Conservation (phyloP, 371 early-diverging fungal genomes). For the Mucor velutinosus region DNA sequence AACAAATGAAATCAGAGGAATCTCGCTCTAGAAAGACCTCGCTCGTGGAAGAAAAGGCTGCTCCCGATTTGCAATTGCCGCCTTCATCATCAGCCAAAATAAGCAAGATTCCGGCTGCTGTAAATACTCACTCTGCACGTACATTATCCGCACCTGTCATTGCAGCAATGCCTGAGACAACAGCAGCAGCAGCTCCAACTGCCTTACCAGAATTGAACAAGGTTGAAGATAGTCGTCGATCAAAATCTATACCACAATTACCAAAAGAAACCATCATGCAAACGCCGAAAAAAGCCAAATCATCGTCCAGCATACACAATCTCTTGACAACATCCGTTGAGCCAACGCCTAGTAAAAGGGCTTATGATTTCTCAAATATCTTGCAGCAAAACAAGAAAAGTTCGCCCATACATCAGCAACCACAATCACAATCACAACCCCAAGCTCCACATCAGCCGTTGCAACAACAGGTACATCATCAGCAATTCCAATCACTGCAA, state of each 20-base stretch:
- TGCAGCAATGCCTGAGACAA: not conserved
- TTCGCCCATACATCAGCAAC: slow-evolving; percentile 2
- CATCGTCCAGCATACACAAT: slow-evolving; percentile 15
- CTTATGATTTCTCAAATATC: slow-evolving; percentile 12
- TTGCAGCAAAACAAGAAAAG: not conserved
- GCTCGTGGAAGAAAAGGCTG: not conserved
- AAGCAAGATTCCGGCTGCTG: not conserved
- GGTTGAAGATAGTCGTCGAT: not conserved
- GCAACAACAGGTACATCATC: not conserved
- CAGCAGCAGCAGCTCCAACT: not conserved
- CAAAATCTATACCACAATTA: slow-evolving; percentile 25
- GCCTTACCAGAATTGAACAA: not conserved
- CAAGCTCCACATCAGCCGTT: slow-evolving; percentile 11
- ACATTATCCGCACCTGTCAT: slow-evolving; percentile 3
- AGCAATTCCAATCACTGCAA: not conserved
- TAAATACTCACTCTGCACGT: not conserved
- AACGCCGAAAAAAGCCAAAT: slow-evolving; percentile 11
- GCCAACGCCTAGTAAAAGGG: slow-evolving; percentile 3
- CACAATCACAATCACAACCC: not conserved
- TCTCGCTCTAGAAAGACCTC: not conserved
- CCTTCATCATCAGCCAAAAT: not conserved
- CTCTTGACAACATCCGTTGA: slow-evolving; percentile 18
- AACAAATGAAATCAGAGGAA: not conserved
- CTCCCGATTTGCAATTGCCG: not conserved
- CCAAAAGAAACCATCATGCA: not conserved